These are phyloP conservation scores for Sophora flavescens DNA, from an alignment of 306 rosid genomes.

Conservation along the genomic window DNA sequence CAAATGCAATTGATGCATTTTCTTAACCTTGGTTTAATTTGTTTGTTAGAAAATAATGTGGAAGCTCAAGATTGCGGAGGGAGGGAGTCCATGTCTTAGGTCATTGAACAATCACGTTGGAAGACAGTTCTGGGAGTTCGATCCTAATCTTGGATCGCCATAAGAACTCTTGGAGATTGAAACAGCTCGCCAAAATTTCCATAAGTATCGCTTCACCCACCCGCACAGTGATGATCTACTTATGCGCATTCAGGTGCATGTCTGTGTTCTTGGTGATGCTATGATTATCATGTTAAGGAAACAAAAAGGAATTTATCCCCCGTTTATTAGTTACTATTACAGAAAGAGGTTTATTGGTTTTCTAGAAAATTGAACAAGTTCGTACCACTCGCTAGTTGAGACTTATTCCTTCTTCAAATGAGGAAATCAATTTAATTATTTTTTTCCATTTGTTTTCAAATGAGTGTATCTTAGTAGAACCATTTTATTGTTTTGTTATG, in stretches of 20 bases:
- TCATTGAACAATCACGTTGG: conserved; percentile 80
- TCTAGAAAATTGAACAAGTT: neutral
- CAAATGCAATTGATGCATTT: too few relatives aligned
- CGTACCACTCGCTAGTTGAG: neutral
- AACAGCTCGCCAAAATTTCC: conserved; percentile 53
- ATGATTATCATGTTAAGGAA: neutral
- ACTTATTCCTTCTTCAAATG: neutral
- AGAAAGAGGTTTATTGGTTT: neutral
- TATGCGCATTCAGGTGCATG: conserved; percentile 80
- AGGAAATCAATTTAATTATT: conserved; percentile 2
- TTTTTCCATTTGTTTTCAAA: neutral
- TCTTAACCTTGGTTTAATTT: too few relatives aligned
- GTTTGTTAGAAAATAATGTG: too few relatives aligned
- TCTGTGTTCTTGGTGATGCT: neutral
- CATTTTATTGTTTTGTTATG: conserved; percentile 2
- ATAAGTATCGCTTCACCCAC: conserved; percentile 57
- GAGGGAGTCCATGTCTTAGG: too few relatives aligned
- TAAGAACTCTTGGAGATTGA: conserved; percentile 45
- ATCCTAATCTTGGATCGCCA: conserved; percentile 63
- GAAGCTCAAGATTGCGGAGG: too few relatives aligned
- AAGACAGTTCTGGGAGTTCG: conserved; percentile 88
- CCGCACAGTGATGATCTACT: conserved; percentile 84
- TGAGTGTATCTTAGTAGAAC: neutral
- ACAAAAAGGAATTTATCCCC: neutral
- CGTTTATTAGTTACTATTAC: neutral